phyloP scores from a whole-genome alignment of 2,329 filamentous ascomycete species.

The Alternaria gansuensis region DNA sequence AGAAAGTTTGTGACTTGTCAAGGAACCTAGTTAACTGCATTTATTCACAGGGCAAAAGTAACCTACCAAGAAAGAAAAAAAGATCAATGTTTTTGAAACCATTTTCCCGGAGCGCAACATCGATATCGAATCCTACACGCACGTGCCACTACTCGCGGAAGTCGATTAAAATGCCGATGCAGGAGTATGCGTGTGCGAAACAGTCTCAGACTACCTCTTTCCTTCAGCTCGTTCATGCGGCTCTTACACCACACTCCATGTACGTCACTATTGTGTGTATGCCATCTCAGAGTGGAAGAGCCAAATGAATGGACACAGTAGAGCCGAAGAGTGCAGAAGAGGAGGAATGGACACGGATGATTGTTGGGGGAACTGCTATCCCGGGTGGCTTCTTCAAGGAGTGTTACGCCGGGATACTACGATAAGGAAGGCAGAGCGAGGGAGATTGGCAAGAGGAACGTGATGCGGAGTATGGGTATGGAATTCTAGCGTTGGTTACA shows the following conservation, averaged over 20 bases:
- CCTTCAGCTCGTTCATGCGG: conserved; percentile 34
- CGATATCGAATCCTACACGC: conserved; percentile 44
- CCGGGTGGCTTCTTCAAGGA: conserved; percentile 54
- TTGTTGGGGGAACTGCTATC: conserved; percentile 54
- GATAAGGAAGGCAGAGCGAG: conserved; percentile 50
- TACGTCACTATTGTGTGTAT: conserved; percentile 55
- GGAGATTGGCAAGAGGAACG: conserved; percentile 20
- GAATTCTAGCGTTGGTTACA: conserved; percentile 45
- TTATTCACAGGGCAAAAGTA: neutral
- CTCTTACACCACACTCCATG: conserved; percentile 40
- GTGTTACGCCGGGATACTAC: conserved; percentile 65
- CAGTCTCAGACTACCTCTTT: conserved; percentile 67
- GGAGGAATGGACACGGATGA: conserved; percentile 59
- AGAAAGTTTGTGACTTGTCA: conserved; percentile 58
- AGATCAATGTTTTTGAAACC: conserved; percentile 56
- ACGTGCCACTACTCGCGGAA: conserved; percentile 39
- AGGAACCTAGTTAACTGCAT: conserved; percentile 54
- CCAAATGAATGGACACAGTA: conserved; percentile 44
- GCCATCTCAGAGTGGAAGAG: conserved; percentile 53
- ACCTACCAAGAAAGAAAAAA: conserved; percentile 16
- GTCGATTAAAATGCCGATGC: conserved; percentile 62
- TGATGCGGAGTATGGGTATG: conserved; percentile 41
- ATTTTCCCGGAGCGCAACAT: conserved; percentile 35
- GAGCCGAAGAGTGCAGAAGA: conserved; percentile 60
- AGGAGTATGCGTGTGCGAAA: conserved; percentile 57